Conservation (phyloP, 345 rosid genomes). For the Dipteronia sinensis region DNA sequence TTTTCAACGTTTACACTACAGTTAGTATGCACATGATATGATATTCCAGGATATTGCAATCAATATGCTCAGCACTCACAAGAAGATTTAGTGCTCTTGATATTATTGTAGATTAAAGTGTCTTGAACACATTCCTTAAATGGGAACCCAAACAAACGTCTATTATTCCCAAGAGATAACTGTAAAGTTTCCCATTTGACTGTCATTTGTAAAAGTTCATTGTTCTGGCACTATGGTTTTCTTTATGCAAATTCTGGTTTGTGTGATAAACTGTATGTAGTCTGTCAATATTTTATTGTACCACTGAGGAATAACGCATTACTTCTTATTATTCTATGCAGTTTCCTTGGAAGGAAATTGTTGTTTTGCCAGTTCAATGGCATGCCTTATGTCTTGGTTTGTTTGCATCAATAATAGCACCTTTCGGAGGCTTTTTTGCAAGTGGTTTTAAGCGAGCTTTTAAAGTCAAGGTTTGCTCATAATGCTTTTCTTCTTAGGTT, state of each 20-base stretch:
- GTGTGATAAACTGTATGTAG: neutral
- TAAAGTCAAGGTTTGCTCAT: conserved; percentile 68
- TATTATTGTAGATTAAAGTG: neutral
- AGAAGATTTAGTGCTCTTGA: neutral
- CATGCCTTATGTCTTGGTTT: conserved; percentile 91
- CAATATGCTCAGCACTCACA: neutral
- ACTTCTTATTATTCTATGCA: conserved; percentile 33
- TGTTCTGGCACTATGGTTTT: neutral
- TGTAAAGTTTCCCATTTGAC: neutral
- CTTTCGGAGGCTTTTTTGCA: conserved; percentile 98
- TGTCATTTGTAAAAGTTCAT: neutral
- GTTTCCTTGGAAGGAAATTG: conserved; percentile 91
- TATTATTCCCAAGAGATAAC: neutral
- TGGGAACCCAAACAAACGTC: neutral
- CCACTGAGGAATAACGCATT: neutral
- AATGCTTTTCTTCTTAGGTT: conserved; percentile 9
- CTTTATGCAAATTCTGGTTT: neutral
- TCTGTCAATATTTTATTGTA: neutral
- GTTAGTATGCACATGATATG: neutral
- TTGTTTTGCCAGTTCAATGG: conserved; percentile 89
- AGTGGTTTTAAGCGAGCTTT: conserved; percentile 98
- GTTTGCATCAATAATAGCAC: conserved; percentile 98
- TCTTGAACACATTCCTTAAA: neutral
- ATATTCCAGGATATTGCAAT: neutral
- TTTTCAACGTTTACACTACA: neutral